Percentiles rank a stretch among this genome's conserved stretches.
Evolutionary conservation across 2,329 filamentous ascomycete species (phyloP).

Genomic region (Colletotrichum agaves): DNA sequence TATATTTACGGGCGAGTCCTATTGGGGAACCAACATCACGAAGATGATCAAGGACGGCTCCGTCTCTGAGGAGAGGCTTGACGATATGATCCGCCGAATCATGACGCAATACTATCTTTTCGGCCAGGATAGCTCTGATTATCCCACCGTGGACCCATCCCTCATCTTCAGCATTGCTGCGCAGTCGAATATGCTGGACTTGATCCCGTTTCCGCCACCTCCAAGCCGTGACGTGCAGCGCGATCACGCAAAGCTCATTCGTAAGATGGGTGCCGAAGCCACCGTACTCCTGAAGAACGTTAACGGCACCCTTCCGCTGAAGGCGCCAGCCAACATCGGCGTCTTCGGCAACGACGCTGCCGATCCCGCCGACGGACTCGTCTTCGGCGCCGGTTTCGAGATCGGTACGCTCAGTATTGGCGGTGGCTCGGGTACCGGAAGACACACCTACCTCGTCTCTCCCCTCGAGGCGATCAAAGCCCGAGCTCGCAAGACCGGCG

Average conservation of each 20-base stretch:
- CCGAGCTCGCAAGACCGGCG: conserved; percentile 63
- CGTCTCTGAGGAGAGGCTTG: conserved; percentile 67
- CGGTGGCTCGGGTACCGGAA: conserved; percentile 70
- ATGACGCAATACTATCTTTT: conserved; percentile 71
- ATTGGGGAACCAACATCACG: conserved; percentile 66
- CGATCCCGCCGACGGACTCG: conserved; percentile 50
- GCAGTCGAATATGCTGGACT: conserved; percentile 19
- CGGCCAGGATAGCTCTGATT: conserved; percentile 57
- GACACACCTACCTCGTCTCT: conserved; percentile 73
- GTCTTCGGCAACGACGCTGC: conserved; percentile 73
- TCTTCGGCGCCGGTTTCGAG: conserved; percentile 61
- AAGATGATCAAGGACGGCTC: conserved; percentile 68
- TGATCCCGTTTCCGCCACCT: conserved; percentile 48
- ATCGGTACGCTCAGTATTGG: conserved; percentile 73
- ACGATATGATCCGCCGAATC: conserved; percentile 74
- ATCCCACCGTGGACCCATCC: conserved; percentile 52
- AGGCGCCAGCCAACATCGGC: conserved; percentile 62
- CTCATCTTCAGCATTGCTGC: conserved; percentile 24
- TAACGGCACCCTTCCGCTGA: conserved; percentile 65
- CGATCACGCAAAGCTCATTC: conserved; percentile 71
- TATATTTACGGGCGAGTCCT: conserved; percentile 63
- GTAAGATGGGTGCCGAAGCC: conserved; percentile 62
- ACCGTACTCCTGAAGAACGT: conserved; percentile 76
- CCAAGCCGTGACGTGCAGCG: conserved; percentile 65
- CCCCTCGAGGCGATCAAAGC: conserved; percentile 73